Conservation (phyloP, 805 yeast genomes). For the Metschnikowia cerradonensis region DNA sequence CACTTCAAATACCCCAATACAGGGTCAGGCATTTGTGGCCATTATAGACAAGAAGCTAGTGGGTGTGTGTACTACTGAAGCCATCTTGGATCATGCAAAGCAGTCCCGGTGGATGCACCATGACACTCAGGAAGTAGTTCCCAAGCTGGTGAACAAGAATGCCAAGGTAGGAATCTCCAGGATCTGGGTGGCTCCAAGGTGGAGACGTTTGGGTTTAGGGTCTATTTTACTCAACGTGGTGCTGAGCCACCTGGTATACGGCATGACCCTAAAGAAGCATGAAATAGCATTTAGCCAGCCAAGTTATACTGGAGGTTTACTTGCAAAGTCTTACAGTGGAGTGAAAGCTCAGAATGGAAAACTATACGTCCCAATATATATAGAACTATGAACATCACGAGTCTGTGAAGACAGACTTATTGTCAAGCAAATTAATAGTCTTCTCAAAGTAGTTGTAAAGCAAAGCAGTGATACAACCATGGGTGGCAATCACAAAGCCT, state of each 20-base stretch:
- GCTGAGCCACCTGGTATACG: conserved; percentile 44
- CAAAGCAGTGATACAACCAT: conserved; percentile 66
- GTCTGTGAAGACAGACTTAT: conserved; percentile 18
- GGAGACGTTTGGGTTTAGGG: conserved; percentile 52
- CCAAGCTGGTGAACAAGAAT: conserved; percentile 36
- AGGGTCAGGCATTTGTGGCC: conserved; percentile 43
- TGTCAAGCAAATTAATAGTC: conserved; percentile 14
- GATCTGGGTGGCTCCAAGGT: conserved; percentile 41
- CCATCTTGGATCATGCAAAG: conserved; percentile 20
- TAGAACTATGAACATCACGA: conserved; percentile 19
- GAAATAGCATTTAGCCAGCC: conserved; percentile 74
- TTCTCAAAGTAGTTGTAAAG: conserved; percentile 56
- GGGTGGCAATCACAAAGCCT: conserved; percentile 62
- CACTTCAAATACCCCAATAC: neutral
- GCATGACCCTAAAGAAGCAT: conserved; percentile 36
- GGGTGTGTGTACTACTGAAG: conserved; percentile 55
- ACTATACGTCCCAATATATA: conserved; percentile 47
- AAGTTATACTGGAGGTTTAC: conserved; percentile 56
- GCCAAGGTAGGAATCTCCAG: conserved; percentile 37
- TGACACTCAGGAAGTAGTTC: conserved; percentile 48
- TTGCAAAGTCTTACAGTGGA: conserved; percentile 56
- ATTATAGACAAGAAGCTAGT: conserved; percentile 45
- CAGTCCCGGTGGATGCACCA: conserved; percentile 59
- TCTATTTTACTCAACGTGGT: conserved; percentile 42
- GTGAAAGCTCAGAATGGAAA: conserved; percentile 52